Evolutionary conservation across 768 basidiomycete species (phyloP).

Genomic region (Phaeolepiota aurea): DNA sequence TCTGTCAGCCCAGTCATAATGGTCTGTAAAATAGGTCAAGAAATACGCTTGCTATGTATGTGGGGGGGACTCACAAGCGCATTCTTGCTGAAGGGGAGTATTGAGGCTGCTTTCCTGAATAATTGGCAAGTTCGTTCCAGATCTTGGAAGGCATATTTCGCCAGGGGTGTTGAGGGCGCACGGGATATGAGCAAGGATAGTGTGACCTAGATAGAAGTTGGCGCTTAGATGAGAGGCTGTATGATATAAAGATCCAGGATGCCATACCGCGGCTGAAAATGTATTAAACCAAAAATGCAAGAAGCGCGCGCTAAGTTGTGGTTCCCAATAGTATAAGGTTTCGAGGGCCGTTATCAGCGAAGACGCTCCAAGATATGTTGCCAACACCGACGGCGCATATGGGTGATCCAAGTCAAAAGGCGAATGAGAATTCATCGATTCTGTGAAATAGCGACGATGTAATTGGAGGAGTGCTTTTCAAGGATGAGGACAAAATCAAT

Average conservation of each 20-base stretch:
- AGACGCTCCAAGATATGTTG: conserved; percentile 54
- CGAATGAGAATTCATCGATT: conserved; percentile 47
- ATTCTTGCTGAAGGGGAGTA: conserved; percentile 53
- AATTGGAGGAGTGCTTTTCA: conserved; percentile 53
- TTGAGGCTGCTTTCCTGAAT: conserved; percentile 46
- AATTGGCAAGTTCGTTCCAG: conserved; percentile 50
- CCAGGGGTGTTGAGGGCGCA: conserved; percentile 48
- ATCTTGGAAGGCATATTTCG: conserved; percentile 51
- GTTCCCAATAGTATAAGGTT: conserved; percentile 46
- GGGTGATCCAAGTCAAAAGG: conserved; percentile 51
- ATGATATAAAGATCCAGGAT: conserved; percentile 1
- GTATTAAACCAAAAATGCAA: conserved; percentile 71
- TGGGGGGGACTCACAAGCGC: conserved; percentile 35
- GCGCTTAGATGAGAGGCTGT: background rate
- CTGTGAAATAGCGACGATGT: conserved; percentile 60
- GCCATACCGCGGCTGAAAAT: conserved; percentile 61
- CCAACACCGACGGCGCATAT: conserved; percentile 63
- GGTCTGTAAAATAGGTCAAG: conserved; percentile 25
- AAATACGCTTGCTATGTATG: background rate
- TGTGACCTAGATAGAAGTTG: conserved; percentile 35
- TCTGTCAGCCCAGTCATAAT: conserved; percentile 47
- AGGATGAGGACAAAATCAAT: background rate
- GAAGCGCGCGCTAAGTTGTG: conserved; percentile 55
- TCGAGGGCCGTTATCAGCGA: conserved; percentile 51
- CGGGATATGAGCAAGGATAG: conserved; percentile 58